Percentiles rank a stretch among this genome's conserved stretches.
Conservation (phyloP, 2,329 filamentous ascomycete genomes). For the Penicillium decumbens region DNA sequence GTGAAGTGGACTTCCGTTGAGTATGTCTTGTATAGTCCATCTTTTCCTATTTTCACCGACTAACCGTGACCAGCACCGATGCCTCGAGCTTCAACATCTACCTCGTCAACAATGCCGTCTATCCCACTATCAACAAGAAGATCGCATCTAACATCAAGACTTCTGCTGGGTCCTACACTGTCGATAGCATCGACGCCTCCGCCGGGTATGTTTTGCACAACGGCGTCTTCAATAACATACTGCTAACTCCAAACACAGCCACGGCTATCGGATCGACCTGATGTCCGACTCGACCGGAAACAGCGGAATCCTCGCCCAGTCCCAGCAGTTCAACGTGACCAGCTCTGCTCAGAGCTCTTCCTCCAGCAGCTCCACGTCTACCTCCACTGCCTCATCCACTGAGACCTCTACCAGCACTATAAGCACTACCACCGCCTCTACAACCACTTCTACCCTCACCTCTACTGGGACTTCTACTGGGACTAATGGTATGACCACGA, state of each 20-base stretch:
- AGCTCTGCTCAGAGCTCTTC: conserved; percentile 13
- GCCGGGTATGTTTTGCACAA: conserved; percentile 18
- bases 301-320: conserved; percentile 42
- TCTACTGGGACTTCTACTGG: conserved; percentile 10
- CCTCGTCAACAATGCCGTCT: conserved; percentile 38
- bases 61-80: conserved; percentile 32
- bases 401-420: conserved; percentile 3
- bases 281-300: conserved; percentile 32
- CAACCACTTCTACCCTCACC: conserved; percentile 4
- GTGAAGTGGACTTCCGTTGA: conserved; percentile 39
- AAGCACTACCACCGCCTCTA: too few relatives aligned
- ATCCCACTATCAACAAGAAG: conserved; percentile 31
- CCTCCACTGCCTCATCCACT: conserved; percentile 2
- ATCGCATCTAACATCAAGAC: conserved; percentile 37
- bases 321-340: conserved; percentile 33
- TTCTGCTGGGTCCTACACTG: conserved; percentile 34
- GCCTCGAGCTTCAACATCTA: conserved; percentile 38
- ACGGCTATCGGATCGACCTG: conserved; percentile 42
- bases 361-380: conserved; percentile 14
- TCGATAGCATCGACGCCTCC: conserved; percentile 24
- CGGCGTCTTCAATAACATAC: neutral
- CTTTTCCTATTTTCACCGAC: neutral
- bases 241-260: conserved; percentile 18
- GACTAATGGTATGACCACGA: conserved; percentile 3
- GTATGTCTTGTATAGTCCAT: conserved; percentile 17